Percentiles rank a stretch among this genome's conserved stretches.
These are phyloP conservation scores for Sophora flavescens DNA, from an alignment of 306 rosid genomes.

Conservation along the genomic window DNA sequence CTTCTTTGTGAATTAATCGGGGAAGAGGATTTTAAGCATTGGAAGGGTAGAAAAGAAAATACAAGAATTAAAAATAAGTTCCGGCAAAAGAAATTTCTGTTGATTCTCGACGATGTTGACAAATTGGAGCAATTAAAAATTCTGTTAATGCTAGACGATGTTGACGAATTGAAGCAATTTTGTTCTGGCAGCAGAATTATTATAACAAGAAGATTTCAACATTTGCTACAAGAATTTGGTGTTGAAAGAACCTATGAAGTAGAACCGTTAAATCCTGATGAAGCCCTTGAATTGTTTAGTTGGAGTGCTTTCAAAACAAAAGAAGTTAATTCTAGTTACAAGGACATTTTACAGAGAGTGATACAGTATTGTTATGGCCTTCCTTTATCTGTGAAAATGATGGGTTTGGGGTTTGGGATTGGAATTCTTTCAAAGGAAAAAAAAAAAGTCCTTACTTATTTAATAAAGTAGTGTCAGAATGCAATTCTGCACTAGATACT, in stretches of 20 bases:
- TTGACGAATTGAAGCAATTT: constrained; percentile 26
- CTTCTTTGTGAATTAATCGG: not conserved
- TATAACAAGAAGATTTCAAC: not conserved
- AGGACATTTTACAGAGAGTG: not conserved
- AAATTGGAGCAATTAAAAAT: too few relatives aligned
- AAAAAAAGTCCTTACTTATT: not conserved
- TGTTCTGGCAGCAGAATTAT: constrained; percentile 31
- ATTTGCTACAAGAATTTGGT: constrained; percentile 11
- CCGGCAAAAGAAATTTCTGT: not conserved
- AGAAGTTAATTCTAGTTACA: not conserved
- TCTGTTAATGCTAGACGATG: not conserved
- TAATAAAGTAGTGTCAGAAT: not conserved
- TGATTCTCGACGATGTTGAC: constrained; percentile 28
- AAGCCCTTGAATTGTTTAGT: constrained; percentile 25
- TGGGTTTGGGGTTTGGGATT: too few relatives aligned
- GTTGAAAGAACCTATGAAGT: constrained; percentile 20
- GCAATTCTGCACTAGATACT: constrained; percentile 10
- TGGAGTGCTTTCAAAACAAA: constrained; percentile 24
- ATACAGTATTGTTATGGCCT: not conserved
- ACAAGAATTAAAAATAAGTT: constrained; percentile 12
- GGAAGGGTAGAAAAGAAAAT: not conserved
- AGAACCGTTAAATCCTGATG: constrained; percentile 4
- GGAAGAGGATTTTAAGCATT: not conserved
- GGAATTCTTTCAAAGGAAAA: not conserved
- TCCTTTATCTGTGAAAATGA: not conserved